These are phyloP conservation scores for Alternaria atra DNA, from an alignment of 2,329 filamentous ascomycete species.

Conservation along the genomic window DNA sequence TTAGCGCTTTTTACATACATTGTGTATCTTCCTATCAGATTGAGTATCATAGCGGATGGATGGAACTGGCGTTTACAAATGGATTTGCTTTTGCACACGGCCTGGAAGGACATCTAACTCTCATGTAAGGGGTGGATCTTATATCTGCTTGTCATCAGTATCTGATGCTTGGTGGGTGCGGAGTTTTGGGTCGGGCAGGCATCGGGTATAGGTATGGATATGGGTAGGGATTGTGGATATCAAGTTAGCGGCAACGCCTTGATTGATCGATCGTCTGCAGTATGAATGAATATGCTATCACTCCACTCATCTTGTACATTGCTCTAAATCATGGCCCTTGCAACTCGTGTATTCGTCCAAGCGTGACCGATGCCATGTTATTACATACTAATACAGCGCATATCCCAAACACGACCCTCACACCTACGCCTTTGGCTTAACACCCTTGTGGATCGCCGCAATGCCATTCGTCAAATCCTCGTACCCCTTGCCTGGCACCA, in stretches of 20 bases:
- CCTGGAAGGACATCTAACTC: conserved; percentile 17
- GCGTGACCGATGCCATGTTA: not conserved
- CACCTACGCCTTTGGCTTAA: conserved; percentile 69
- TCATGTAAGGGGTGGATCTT: conserved; percentile 13
- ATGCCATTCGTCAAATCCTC: conserved; percentile 93
- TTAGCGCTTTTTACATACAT: not conserved
- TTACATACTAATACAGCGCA: not conserved
- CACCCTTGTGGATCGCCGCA: conserved; percentile 94
- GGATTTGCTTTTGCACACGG: conserved; percentile 1
- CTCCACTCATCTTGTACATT: conserved; percentile 7
- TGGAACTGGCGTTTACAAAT: conserved; percentile 12
- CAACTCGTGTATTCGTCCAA: conserved; percentile 4
- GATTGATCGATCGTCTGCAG: not conserved
- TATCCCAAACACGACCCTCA: not conserved
- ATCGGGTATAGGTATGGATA: conserved; percentile 2
- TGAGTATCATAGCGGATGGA: conserved; percentile 16
- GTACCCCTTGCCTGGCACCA: conserved; percentile 75
- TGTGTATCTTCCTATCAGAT: conserved; percentile 11
- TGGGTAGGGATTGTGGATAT: not conserved
- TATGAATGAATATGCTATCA: conserved; percentile 10
- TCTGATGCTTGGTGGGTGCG: not conserved
- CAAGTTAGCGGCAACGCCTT: not conserved
- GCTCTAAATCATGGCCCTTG: not conserved
- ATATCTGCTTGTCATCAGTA: not conserved
- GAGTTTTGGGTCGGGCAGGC: not conserved